Base-by-base conservation (phyloP, 1,284 basidiomycete species). In the Malassezia yamatoensis region DNA sequence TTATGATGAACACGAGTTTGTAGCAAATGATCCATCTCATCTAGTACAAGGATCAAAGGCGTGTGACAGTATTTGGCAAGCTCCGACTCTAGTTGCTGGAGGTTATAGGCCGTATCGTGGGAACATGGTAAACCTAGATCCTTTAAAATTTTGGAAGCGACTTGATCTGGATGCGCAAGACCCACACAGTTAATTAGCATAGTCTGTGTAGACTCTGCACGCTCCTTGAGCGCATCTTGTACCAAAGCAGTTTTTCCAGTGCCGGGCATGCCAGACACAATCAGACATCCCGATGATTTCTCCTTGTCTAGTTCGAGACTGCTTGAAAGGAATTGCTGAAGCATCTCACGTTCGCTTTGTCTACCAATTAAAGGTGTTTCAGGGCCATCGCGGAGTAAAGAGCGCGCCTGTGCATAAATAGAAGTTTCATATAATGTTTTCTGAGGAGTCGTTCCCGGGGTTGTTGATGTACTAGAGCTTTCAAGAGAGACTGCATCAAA, bases 221-320 rank as follows among this genome's bases (percentile, higher is more conserved):
- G 62, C n/a, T 68, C 64, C 18, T 59, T 59, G 16, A 78, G 53
- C n/a, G 77, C 65, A 4, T 68, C 65, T 1, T 65, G 64, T 3
- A 78, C 61, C 2, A 78, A 67, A 3, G 76, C 76, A 10, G 77
- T 78, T 63, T 78, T 78, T 46, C 77, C 77, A 4, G 76, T 77
- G 1, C 77, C 77, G 2, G 77, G 77, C 29, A 75, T 67, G n/a
- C 77, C 77, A 21, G 76, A 77, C 33, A 78, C 68, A 63, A 77
- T 77, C 18, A 78, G 65, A 49, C 66, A 60, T 4, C 62, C 60
- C 0, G 66, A 63, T 1, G 54, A 33, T 5, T 59, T 55, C 15
- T 45, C 46, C 24, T 49, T 24, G 10, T 56, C 43, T 29, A 29
- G 24, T 2, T 54, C 54, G 21, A 71, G 62, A 0, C 58, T 59